Percentiles rank a stretch among this genome's conserved stretches.
Evolutionary conservation across 441 rosid species (phyloP).

Genomic region (Populus hybrid): DNA sequence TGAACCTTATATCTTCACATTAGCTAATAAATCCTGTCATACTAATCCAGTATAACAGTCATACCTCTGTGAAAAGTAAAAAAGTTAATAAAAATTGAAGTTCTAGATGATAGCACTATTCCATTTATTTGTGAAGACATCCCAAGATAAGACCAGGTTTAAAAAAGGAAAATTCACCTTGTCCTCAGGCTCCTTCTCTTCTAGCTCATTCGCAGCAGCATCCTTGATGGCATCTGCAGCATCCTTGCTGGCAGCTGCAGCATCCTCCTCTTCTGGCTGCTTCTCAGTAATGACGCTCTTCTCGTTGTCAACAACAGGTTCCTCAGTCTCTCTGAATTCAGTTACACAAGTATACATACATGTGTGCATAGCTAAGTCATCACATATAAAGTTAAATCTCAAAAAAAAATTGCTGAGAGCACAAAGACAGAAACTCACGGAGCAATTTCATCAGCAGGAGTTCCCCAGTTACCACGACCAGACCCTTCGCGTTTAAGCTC

Average conservation of each 20-base stretch:
- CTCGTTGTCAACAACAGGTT: slow-evolving; percentile 51
- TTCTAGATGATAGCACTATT: not conserved
- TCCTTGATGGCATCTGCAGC: slow-evolving; percentile 62
- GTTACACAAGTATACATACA: slow-evolving; percentile 8
- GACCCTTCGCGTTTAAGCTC: slow-evolving; percentile 82
- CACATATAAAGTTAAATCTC: not conserved
- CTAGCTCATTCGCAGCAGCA: slow-evolving; percentile 39
- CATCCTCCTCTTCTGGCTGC: slow-evolving; percentile 56
- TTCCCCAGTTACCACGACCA: slow-evolving; percentile 97
- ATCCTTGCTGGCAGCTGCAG: slow-evolving; percentile 62
- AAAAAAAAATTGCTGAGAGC: too few relatives aligned
- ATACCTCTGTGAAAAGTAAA: not conserved
- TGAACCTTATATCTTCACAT: not conserved
- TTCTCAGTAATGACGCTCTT: slow-evolving; percentile 56
- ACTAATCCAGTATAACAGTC: not conserved
- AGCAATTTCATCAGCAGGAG: slow-evolving; percentile 59
- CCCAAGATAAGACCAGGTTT: not conserved
- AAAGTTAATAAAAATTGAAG: not conserved
- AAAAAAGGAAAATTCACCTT: slow-evolving; percentile 36
- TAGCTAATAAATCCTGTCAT: not conserved
- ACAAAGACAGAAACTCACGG: slow-evolving; percentile 45
- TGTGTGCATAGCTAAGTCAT: not conserved
- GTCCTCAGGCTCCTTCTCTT: slow-evolving; percentile 74
- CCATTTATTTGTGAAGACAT: not conserved
- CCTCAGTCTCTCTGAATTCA: slow-evolving; percentile 61